A percentile compares a stretch with the other conserved stretches of the same genome.
These are phyloP conservation scores for Celoporthe dispersa DNA, from an alignment of 2,329 filamentous ascomycete species.

Conservation along the genomic window DNA sequence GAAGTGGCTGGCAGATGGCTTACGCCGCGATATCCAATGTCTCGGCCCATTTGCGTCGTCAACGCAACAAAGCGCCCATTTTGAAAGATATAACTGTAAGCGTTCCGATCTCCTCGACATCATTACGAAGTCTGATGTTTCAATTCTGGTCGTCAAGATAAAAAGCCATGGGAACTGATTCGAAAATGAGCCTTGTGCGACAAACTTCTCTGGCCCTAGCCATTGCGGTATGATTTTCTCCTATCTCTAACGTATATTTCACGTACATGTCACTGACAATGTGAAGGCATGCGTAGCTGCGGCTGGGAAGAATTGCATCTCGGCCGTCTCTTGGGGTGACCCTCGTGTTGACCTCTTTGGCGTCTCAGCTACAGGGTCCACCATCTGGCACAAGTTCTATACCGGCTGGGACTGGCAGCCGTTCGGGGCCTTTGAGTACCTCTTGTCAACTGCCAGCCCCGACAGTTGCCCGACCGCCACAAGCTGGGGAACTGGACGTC, in stretches of 20 bases:
- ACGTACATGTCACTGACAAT: neutral
- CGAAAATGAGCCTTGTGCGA: neutral
- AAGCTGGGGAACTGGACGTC: neutral
- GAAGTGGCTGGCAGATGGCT: neutral
- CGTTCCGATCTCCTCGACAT: neutral
- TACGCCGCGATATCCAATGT: neutral
- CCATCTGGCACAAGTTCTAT: conserved; percentile 14
- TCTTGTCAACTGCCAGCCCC: neutral
- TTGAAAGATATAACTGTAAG: neutral
- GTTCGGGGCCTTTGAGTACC: neutral
- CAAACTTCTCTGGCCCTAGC: neutral
- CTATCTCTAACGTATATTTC: neutral
- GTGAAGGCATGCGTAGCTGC: neutral
- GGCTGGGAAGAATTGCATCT: neutral
- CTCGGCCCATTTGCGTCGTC: neutral
- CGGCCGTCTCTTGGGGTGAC: conserved; percentile 3
- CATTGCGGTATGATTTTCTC: neutral
- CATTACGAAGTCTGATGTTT: neutral
- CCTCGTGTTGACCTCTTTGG: conserved; percentile 4
- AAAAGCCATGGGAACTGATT: neutral
- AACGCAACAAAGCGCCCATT: neutral
- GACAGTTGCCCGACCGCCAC: neutral
- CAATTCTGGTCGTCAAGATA: neutral
- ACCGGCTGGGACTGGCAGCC: conserved; percentile 15
- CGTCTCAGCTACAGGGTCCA: neutral